Evolutionary conservation across 805 yeast genomes (phyloP).

Genomic region (Candida ficus): DNA sequence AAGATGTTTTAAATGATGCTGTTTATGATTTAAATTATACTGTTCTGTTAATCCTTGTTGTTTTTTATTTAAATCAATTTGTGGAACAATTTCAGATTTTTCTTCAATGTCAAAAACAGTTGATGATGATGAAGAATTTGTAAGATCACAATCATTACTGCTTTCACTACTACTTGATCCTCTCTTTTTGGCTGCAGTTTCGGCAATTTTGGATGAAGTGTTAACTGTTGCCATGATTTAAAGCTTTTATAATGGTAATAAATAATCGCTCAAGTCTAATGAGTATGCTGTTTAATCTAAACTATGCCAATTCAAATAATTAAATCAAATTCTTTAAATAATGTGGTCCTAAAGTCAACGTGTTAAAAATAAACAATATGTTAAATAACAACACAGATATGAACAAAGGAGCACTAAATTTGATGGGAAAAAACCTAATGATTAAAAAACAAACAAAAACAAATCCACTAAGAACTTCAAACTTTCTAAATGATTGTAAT

Average conservation of each 20-base stretch:
- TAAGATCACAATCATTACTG: not conserved
- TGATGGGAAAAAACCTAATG: too few species aligned
- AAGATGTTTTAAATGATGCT: not conserved
- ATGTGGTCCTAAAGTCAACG: not conserved
- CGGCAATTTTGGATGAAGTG: not conserved
- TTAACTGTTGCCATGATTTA: not conserved
- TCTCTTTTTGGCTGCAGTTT: not conserved
- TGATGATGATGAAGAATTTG: conserved; percentile 7
- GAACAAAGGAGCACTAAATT: too few species aligned
- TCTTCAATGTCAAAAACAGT: conserved; percentile 2
- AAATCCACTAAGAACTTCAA: too few species aligned
- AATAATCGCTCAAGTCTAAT: too few species aligned
- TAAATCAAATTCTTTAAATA: too few species aligned
- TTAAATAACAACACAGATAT: not conserved
- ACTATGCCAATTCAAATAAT: too few species aligned
- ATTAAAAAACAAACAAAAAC: too few species aligned
- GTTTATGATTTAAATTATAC: not conserved
- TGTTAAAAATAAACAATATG: not conserved
- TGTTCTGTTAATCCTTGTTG: not conserved
- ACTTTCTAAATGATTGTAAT: too few species aligned
- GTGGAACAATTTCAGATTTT: not conserved
- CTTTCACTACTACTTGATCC: conserved; percentile 1
- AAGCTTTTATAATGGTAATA: too few species aligned
- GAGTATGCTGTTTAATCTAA: too few species aligned
- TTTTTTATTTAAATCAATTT: not conserved